Base-by-base conservation (phyloP, 1,139 yeast genomes). In the Suhomyces yuchorum region DNA sequence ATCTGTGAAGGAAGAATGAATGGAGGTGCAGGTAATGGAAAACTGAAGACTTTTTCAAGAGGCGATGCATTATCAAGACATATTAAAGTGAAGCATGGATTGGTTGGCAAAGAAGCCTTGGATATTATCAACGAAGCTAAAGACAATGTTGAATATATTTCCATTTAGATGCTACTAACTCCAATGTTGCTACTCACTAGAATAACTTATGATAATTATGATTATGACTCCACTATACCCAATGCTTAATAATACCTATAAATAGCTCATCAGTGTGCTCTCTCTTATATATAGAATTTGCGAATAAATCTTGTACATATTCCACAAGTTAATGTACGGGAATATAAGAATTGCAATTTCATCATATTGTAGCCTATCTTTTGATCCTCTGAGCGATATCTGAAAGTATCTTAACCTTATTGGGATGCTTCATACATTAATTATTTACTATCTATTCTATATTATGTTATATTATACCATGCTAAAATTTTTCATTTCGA, bases 81-180 rank as follows among this genome's bases (percentile, higher is more conserved):
- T 55, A 74, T 75, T 42, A 75, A 75, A 55, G 79, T 75, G 24
- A 75, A 75, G 57, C 80, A 75, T 59, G 75, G 73, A n/a, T 63
- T 75, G 49, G 69, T 66, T 30, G 80, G 80, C 17, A 61, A 71
- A 49, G 79, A 75, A 49, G 80, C 80, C 2, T 59, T 81, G 50
- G 81, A 82, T 47, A 81, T 87, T 40, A 84, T 87, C 56, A 84
- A 84, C 59, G 82, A 77, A 56, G 95, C 95, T 12, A 87, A 86
- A 65, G 87, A 81, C 56, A 81, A 87, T 62, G 90, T 86, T 46
- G 93, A 86, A 65, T 86, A 77, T 59, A 75, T 79, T 43, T 61
- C 65, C 52, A 70, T 66, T 24, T 55, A 40, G 48, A 15, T 26
- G 12, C 12, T n/a, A 14, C 18, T 30, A 15, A 19, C 30, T 33